phyloP scores from a whole-genome alignment of 768 basidiomycete species.

The Tulasnella sp. region DNA sequence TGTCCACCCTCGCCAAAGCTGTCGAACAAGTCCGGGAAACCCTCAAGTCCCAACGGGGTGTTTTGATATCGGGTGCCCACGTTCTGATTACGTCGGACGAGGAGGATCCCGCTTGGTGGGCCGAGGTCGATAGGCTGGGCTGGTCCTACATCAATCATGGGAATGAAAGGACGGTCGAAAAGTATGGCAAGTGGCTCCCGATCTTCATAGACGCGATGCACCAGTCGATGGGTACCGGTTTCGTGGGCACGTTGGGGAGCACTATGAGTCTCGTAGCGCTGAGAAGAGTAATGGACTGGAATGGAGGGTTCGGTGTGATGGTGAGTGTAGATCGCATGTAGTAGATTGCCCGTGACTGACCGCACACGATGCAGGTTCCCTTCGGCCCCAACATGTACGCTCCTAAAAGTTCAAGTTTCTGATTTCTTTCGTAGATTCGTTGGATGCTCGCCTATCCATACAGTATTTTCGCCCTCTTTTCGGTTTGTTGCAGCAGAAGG shows the following conservation, averaged over 20 bases:
- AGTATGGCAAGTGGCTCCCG: slow-evolving; percentile 39
- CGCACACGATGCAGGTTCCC: not conserved
- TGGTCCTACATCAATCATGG: slow-evolving; percentile 5
- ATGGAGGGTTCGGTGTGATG: slow-evolving; percentile 38
- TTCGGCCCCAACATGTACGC: not conserved
- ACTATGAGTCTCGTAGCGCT: slow-evolving; percentile 60
- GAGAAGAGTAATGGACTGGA: slow-evolving; percentile 59
- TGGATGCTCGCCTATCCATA: not conserved
- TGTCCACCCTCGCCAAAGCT: not conserved
- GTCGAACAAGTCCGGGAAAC: not conserved
- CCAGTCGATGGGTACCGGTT: slow-evolving; percentile 53
- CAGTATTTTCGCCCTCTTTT: too few species aligned
- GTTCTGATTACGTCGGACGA: slow-evolving; percentile 13
- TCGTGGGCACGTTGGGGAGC: slow-evolving; percentile 59
- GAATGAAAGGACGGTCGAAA: not conserved
- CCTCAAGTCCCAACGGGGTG: not conserved
- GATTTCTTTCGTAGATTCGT: not conserved
- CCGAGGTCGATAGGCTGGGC: not conserved
- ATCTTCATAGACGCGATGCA: slow-evolving; percentile 60
- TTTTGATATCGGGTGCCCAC: not conserved
- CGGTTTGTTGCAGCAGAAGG: too few species aligned
- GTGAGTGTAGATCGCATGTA: slow-evolving; percentile 20
- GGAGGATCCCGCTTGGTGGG: slow-evolving; percentile 10
- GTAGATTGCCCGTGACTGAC: not conserved
- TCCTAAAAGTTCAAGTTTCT: not conserved